Evolutionary conservation across 148 eudicot species (phyloP).

Genomic region (Rhododendron williamsianum): DNA sequence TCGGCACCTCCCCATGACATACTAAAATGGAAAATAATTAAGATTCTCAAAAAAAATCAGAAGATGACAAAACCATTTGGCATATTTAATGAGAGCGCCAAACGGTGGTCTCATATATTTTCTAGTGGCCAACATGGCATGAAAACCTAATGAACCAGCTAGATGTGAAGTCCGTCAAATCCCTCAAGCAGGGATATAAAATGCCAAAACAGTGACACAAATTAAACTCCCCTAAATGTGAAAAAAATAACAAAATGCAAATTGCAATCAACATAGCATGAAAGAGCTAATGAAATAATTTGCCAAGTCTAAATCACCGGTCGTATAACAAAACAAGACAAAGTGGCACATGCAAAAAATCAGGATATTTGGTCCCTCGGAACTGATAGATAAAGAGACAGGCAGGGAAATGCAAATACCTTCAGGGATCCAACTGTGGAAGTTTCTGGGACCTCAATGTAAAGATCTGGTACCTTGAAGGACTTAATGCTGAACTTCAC

Average conservation of each 20-base stretch:
- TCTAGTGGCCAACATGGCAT: background rate
- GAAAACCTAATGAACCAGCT: background rate
- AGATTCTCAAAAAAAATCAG: background rate
- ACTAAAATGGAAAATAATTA: background rate
- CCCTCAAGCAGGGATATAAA: background rate
- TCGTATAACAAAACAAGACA: background rate
- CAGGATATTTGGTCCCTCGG: background rate
- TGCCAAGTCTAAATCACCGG: background rate
- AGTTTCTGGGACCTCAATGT: conserved; percentile 86
- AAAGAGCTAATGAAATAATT: background rate
- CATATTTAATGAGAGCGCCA: background rate
- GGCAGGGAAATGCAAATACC: conserved; percentile 36
- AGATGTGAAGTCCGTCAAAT: background rate
- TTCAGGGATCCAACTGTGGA: conserved; percentile 86
- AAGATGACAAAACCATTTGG: background rate
- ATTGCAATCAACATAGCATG: background rate
- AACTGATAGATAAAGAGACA: background rate
- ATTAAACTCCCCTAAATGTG: background rate
- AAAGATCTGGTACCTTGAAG: conserved; percentile 90
- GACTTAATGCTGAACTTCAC: conserved; percentile 93
- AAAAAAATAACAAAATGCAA: background rate
- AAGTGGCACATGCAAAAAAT: background rate
- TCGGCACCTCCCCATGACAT: background rate
- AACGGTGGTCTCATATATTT: background rate
- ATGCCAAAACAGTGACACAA: background rate